A percentile compares a stretch with the other conserved stretches of the same genome.
Evolutionary conservation across 1,284 basidiomycete species (phyloP).

Genomic region (Tilletia caries): DNA sequence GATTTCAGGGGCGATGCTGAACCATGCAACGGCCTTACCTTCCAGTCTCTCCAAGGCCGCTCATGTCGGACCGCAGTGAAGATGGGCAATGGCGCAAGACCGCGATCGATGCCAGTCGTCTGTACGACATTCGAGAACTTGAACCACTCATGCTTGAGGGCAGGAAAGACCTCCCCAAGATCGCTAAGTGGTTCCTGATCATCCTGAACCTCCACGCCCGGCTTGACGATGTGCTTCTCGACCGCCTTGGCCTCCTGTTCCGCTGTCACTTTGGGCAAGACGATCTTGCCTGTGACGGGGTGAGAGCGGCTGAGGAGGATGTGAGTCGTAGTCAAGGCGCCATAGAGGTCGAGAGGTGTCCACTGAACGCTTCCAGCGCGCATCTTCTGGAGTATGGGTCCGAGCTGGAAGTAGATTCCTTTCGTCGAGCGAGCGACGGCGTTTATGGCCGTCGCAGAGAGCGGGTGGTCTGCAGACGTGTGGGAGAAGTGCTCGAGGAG

Average conservation of each 20-base stretch:
- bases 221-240: neutral
- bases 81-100: constrained; percentile 36
- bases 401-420: constrained; percentile 48
- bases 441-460: constrained; percentile 31
- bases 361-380: constrained; percentile 34
- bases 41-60: constrained; percentile 33
- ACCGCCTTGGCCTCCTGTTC: constrained; percentile 3
- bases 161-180: constrained; percentile 24
- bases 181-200: constrained; percentile 14
- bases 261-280: neutral
- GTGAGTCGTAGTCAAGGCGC: constrained; percentile 40
- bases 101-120: constrained; percentile 16
- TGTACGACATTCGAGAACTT: constrained; percentile 45
- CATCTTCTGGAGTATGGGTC: constrained; percentile 42
- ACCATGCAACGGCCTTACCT: too few species aligned
- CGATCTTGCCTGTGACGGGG: constrained; percentile 2
- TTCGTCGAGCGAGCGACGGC: constrained; percentile 37
- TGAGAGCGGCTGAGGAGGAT: constrained; percentile 25
- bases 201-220: neutral
- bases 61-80: constrained; percentile 42
- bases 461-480: constrained; percentile 1
- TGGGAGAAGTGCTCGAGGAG: constrained; percentile 34
- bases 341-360: constrained; percentile 51
- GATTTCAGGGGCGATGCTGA: too few species aligned
- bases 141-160: constrained; percentile 31